These are phyloP conservation scores for Crithidia expoeki DNA, from an alignment of 208 protist species.

Conservation along the genomic window DNA sequence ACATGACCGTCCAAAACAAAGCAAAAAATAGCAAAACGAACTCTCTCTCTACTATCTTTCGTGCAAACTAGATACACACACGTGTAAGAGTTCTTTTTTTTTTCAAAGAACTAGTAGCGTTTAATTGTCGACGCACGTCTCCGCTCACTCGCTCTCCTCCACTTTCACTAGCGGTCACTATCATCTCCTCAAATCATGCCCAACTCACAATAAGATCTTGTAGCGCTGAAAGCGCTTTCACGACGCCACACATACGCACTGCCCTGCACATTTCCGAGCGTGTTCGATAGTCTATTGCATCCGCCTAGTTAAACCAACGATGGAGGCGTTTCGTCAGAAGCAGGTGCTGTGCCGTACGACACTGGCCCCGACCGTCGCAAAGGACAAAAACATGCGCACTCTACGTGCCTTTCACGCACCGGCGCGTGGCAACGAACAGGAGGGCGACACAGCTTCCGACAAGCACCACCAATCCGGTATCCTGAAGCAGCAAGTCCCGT, in stretches of 20 bases:
- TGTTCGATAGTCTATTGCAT: not conserved
- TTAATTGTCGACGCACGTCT: too few species aligned
- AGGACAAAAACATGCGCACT: constrained; percentile 16
- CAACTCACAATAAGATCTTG: too few species aligned
- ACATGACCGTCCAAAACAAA: too few species aligned
- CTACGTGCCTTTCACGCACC: constrained; percentile 42
- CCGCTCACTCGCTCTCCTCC: too few species aligned
- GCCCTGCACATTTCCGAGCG: not conserved
- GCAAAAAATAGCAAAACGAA: too few species aligned
- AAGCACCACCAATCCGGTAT: constrained; percentile 2
- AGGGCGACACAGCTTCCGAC: not conserved
- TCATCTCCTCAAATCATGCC: too few species aligned
- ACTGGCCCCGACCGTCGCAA: constrained; percentile 19
- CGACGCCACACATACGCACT: not conserved
- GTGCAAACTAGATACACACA: too few species aligned
- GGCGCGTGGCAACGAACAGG: constrained; percentile 15
- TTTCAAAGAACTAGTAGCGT: too few species aligned
- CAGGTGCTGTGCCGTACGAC: constrained; percentile 24
- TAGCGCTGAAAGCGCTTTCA: too few species aligned
- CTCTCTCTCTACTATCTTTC: too few species aligned
- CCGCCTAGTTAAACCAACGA: not conserved
- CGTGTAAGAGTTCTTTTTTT: too few species aligned
- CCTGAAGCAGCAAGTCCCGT: constrained; percentile 9
- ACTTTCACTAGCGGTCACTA: too few species aligned
- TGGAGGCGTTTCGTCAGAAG: constrained; percentile 19